phyloP scores from a whole-genome alignment of 208 protist species.

The Wallacemonas sp. region DNA sequence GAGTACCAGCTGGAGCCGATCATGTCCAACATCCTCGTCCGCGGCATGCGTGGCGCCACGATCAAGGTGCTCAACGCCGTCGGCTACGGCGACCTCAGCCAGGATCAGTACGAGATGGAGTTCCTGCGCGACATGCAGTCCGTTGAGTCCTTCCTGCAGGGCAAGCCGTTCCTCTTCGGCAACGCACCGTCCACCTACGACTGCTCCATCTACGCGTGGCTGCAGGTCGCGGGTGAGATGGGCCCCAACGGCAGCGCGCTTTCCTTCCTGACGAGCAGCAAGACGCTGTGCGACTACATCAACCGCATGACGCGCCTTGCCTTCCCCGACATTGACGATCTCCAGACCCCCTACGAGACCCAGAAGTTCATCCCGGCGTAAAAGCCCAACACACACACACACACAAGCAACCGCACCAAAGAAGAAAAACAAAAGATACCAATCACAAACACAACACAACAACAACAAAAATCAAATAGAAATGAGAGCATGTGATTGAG shows the following conservation, averaged over 20 bases:
- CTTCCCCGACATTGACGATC: slow-evolving; percentile 60
- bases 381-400: background rate
- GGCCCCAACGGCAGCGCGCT: slow-evolving; percentile 44
- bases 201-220: slow-evolving; percentile 64
- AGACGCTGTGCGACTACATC: slow-evolving; percentile 44
- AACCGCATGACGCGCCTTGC: slow-evolving; percentile 46
- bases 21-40: slow-evolving; percentile 45
- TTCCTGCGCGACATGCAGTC: slow-evolving; percentile 66
- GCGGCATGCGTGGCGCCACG: slow-evolving; percentile 45
- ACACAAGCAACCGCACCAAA: too few relatives aligned
- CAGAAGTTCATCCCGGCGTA: slow-evolving; percentile 53
- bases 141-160: slow-evolving; percentile 49
- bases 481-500: background rate
- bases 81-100: slow-evolving; percentile 46
- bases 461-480: slow-evolving; percentile 1
- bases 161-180: slow-evolving; percentile 52
- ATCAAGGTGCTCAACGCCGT: slow-evolving; percentile 56
- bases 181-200: slow-evolving; percentile 61
- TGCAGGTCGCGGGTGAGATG: slow-evolving; percentile 59
- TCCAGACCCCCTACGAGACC: slow-evolving; percentile 37
- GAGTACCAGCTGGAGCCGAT: slow-evolving; percentile 47
- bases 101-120: slow-evolving; percentile 54
- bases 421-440: too few relatives aligned
- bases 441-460: too few relatives aligned
- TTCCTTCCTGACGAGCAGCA: slow-evolving; percentile 43